A percentile compares a stretch with the other conserved stretches of the same genome.
Conservation (phyloP, 2,329 filamentous ascomycete genomes). For the Paecilomyces sp. region DNA sequence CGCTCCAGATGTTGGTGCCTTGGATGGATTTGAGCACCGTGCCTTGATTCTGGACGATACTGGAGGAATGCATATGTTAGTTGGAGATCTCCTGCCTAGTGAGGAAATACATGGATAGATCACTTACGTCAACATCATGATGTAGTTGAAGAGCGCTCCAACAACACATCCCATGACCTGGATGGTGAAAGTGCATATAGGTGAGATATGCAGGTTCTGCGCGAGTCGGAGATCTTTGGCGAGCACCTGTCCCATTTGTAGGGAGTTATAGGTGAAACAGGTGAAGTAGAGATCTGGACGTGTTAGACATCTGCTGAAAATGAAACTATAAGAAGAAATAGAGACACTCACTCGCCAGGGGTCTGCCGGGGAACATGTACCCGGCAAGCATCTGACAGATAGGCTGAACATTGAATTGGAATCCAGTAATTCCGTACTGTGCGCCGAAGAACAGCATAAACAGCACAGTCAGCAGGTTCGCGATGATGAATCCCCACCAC, state of each 20-base stretch:
- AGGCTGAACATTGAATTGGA: conserved; percentile 34
- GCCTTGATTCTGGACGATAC: conserved; percentile 38
- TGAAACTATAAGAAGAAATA: neutral
- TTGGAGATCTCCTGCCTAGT: neutral
- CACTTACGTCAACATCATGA: conserved; percentile 31
- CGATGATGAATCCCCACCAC: conserved; percentile 38
- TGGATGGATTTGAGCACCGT: conserved; percentile 35
- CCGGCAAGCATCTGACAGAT: conserved; percentile 44
- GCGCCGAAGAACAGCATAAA: conserved; percentile 37
- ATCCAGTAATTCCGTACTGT: conserved; percentile 31
- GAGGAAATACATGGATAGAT: neutral
- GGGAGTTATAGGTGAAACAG: conserved; percentile 22
- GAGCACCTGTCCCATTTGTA: conserved; percentile 19
- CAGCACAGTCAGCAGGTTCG: conserved; percentile 26
- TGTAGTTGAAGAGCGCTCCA: conserved; percentile 37
- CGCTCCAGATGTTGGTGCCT: conserved; percentile 43
- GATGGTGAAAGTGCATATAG: conserved; percentile 38
- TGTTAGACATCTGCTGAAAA: neutral
- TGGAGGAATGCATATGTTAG: conserved; percentile 6
- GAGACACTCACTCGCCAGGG: conserved; percentile 19
- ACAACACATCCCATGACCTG: conserved; percentile 18
- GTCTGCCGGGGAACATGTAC: conserved; percentile 37
- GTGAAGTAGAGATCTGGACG: conserved; percentile 20
- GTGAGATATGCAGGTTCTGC: conserved; percentile 30
- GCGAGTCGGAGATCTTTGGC: conserved; percentile 27